Evolutionary conservation across 345 rosid species (phyloP).

Genomic region (Crucihimalaya himalaica): DNA sequence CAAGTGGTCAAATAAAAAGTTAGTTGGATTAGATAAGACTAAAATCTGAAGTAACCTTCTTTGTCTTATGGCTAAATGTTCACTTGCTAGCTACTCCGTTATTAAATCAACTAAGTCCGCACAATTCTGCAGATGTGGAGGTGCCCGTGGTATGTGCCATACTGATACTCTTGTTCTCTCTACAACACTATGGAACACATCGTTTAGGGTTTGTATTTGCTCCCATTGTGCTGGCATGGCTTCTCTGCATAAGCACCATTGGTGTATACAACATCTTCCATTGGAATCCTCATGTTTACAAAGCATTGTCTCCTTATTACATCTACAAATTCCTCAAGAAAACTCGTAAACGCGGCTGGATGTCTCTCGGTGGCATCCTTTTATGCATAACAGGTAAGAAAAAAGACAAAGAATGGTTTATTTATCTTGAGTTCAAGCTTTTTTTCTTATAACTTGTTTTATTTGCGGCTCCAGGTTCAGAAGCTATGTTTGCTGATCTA

Average conservation of each 20-base stretch:
- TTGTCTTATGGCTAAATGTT: slow-evolving; percentile 5
- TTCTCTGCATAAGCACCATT: slow-evolving; percentile 81
- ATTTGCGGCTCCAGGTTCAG: slow-evolving; percentile 60
- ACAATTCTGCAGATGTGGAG: slow-evolving; percentile 69
- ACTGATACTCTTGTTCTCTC: slow-evolving; percentile 66
- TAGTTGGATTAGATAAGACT: slow-evolving; percentile 35
- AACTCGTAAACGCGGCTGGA: slow-evolving; percentile 94
- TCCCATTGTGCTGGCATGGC: slow-evolving; percentile 77
- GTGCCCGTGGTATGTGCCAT: slow-evolving; percentile 77
- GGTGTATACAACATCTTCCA: slow-evolving; percentile 82
- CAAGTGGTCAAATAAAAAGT: slow-evolving; percentile 31
- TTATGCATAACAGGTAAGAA: slow-evolving; percentile 83
- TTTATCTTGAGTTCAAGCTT: not conserved
- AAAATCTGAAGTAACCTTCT: slow-evolving; percentile 8
- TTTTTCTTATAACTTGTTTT: not conserved
- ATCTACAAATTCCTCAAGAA: slow-evolving; percentile 87
- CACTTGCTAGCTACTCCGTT: no score
- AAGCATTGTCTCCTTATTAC: slow-evolving; percentile 94
- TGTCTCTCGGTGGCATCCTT: slow-evolving; percentile 97
- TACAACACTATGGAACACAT: slow-evolving; percentile 89
- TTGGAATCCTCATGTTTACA: slow-evolving; percentile 93
- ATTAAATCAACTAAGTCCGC: not conserved
- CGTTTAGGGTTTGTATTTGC: slow-evolving; percentile 84
- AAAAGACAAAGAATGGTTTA: not conserved
- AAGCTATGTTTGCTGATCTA: slow-evolving; percentile 99